A percentile compares a stretch with the other conserved stretches of the same genome.
These are phyloP conservation scores for Miamiensis avidus DNA, from an alignment of 169 alveolate genomes.

Conservation along the genomic window DNA sequence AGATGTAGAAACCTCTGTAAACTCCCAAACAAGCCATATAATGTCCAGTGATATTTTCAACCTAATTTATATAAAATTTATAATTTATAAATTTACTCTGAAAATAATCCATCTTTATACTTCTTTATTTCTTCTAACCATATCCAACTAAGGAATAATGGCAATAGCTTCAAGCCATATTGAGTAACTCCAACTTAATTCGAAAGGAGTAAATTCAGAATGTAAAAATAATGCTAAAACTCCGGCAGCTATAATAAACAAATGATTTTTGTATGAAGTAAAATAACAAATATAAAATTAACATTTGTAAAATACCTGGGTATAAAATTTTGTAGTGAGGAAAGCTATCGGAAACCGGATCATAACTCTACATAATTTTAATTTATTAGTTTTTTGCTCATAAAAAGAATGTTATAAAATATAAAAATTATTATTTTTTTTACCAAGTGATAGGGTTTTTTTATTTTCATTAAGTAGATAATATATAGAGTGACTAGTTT, in stretches of 20 bases:
- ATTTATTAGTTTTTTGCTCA: slow-evolving; percentile 1
- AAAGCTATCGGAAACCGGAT: slow-evolving; percentile 52
- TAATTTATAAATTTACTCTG: no score
- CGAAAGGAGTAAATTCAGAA: slow-evolving; percentile 50
- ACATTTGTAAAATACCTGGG: slow-evolving; percentile 37
- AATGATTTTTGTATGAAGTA: slow-evolving; percentile 6
- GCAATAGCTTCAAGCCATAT: slow-evolving; percentile 81
- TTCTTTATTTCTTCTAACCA: slow-evolving; percentile 59
- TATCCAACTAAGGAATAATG: slow-evolving; percentile 73
- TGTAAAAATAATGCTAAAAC: slow-evolving; percentile 53
- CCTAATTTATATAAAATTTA: slow-evolving; percentile 12
- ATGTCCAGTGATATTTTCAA: slow-evolving; percentile 73
- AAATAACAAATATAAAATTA: slow-evolving; percentile 18
- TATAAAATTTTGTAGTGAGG: slow-evolving; percentile 55
- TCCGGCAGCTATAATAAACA: slow-evolving; percentile 37
- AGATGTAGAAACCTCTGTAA: slow-evolving; percentile 75
- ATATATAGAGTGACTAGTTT: slow-evolving; percentile 44
- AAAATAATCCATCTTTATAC: not conserved
- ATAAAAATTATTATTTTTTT: not conserved
- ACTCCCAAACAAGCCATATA: slow-evolving; percentile 67
- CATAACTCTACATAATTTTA: slow-evolving; percentile 51
- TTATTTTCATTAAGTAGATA: slow-evolving; percentile 56
- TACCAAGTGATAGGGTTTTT: slow-evolving; percentile 64
- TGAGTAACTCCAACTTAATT: slow-evolving; percentile 70
- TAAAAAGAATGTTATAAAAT: slow-evolving; percentile 16